Base-by-base conservation (phyloP, 2,329 filamentous ascomycete species). In the Aspergillus sp. region DNA sequence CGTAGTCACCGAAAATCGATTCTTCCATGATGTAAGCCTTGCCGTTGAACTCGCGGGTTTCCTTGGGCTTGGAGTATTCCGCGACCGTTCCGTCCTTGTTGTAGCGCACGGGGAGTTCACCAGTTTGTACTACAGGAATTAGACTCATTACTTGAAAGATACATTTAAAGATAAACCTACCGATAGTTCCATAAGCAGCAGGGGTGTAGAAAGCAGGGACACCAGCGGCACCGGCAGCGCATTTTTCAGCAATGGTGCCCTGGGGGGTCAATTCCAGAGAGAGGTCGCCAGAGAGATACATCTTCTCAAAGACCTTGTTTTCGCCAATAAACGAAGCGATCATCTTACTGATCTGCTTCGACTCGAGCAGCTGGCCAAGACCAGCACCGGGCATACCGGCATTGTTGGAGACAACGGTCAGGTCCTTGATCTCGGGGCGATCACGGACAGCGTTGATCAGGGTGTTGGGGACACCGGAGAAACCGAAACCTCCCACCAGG, bases 191-290 rank as follows among this genome's bases (percentile, higher is more conserved):
- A 65, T 89, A 89, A 55, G 88, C 90, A 4, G 90, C 90, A 2
- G 89, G 87, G 0, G 90, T 93, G 68, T 88, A 95, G 73, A 95
- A 96, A 57, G 92, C 92, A 32, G 92, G 92, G 64, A 96, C 89
- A 53, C 92, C 92, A 69, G 90, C 90, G 55, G 91, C 92, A 63
- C 90, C 91, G 42, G 90, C 88, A 55, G 91, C 84, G 75, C 91
- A 92, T 65, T 92, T 85, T 78, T 96, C 92, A 38, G 91, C 92
- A 51, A 96, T 83, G 17, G 91, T 96, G 62, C 92, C 92, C 76
- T 96, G 92, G 1, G 92, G 92, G 22, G 90, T 93, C 62, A 96
- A 84, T 78, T 96, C 92, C 53, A 96, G 84, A 72, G 93, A 89
- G 56, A 96, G 85, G 71, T 95, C 82, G 60, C 92, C 92, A 6